Evolutionary conservation across 2,329 filamentous ascomycete species (phyloP), one percentile per base, ranked within the genome.

Genomic region (Epichloe sylvatica): DNA sequence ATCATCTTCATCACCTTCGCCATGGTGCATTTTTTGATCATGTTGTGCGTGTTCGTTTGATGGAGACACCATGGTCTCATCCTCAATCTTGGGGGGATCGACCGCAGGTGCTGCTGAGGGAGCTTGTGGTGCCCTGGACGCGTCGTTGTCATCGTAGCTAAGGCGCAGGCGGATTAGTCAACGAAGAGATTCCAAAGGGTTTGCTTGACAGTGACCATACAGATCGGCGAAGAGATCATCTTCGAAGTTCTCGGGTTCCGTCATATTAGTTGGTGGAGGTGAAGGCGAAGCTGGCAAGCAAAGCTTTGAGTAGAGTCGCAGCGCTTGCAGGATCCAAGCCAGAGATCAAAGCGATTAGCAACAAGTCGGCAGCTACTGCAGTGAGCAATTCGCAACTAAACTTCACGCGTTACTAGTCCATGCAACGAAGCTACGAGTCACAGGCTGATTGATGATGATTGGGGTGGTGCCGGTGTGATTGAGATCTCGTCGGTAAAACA

Each of bases 211-310:
- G 8, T 25, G 7, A 19, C 3, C 87, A 70, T 74, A 95, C 89
- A 95, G 79, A 70, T 95, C 90, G 60, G 89, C 89, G 68, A 95
- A 95, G 69, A 95, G 85, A 76, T 95, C 89, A 62, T 95, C 90
- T 59, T 95, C 89, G 58, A 88, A 82, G 57, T 86, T 86, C 62
- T 90, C 86, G 48, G 77, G 73, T 61, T 92, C 87, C 45, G 86
- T 80, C 86, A 91, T 92, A 59, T 55, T 30, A 13, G 34, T 15
- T 25, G 33, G 12, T n/a, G n/a, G 15, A 21, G 36, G 13, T 33
- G 15, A 21, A 11, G n/a, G 45, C 25, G 25, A 33, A 17, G 25
- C 37, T 47, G n/a, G 37, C 30, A 35, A n/a, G 21, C 37, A 34
- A 23, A 23, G 37, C n/a, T 17, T 36, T 3, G 38, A 25, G 38